Percentiles rank a stretch among this genome's conserved stretches.
Evolutionary conservation across 306 rosid species (phyloP).

Genomic region (Geum urbanum): DNA sequence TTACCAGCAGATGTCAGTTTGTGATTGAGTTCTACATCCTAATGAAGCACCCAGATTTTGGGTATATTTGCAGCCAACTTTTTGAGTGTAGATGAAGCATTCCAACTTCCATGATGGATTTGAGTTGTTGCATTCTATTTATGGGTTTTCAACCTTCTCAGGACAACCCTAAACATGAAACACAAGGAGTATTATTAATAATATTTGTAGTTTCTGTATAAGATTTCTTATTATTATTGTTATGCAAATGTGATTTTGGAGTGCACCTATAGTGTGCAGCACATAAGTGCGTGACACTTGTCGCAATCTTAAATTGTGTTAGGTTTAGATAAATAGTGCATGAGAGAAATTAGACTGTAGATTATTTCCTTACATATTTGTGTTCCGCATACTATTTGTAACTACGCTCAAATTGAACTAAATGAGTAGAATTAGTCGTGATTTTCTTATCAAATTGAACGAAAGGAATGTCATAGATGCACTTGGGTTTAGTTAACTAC

Average conservation of each 20-base stretch:
- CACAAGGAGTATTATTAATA: neutral
- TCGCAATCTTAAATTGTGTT: no score
- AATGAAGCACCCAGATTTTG: no score
- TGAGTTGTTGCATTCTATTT: neutral
- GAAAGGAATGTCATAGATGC: conserved; percentile 16
- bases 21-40: no score
- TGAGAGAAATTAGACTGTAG: no score
- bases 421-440: neutral
- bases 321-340: no score
- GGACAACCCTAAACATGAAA: neutral
- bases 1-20: no score
- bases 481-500: conserved; percentile 9
- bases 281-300: no score
- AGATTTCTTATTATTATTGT: neutral
- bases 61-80: neutral
- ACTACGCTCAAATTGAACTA: no score
- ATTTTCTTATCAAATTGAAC: conserved; percentile 13
- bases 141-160: neutral
- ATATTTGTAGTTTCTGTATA: neutral
- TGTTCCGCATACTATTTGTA: no score
- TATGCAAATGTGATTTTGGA: no score
- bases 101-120: neutral
- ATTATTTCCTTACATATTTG: no score
- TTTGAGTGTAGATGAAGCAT: neutral
- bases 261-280: no score